These are phyloP conservation scores for Leccinum uliginosum DNA, from an alignment of 768 basidiomycete species.

Conservation along the genomic window DNA sequence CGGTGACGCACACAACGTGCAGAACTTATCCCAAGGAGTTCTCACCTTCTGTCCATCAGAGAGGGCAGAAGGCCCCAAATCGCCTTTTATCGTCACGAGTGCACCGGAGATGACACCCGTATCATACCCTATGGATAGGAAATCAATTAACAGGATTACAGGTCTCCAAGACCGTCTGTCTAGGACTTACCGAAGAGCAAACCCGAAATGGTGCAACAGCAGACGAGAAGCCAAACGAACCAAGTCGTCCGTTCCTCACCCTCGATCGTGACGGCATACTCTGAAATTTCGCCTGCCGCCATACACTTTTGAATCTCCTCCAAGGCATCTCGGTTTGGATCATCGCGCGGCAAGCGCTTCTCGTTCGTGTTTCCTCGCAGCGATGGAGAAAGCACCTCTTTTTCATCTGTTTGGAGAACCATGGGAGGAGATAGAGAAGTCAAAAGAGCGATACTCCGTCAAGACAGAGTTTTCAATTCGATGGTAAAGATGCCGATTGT, in stretches of 20 bases:
- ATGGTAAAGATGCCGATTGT: not conserved
- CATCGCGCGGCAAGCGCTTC: not conserved
- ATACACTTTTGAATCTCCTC: constrained; percentile 15
- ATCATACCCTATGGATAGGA: constrained; percentile 56
- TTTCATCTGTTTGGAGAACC: not conserved
- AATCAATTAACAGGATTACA: not conserved
- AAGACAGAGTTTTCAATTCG: not conserved
- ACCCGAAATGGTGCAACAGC: constrained; percentile 72
- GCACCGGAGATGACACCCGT: constrained; percentile 80
- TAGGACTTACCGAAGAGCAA: constrained; percentile 60
- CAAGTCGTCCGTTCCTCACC: constrained; percentile 64
- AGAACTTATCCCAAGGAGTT: not conserved
- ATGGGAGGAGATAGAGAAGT: not conserved
- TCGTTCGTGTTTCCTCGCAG: constrained; percentile 1
- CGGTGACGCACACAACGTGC: too few relatives aligned
- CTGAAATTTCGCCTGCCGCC: constrained; percentile 49
- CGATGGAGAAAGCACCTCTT: not conserved
- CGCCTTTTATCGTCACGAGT: constrained; percentile 66
- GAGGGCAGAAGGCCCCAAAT: constrained; percentile 54
- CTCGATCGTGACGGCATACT: constrained; percentile 55
- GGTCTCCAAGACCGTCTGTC: not conserved
- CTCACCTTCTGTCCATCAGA: constrained; percentile 61
- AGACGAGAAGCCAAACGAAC: constrained; percentile 77
- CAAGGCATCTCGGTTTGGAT: constrained; percentile 5
- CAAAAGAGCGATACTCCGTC: not conserved